Base-by-base conservation (phyloP, 352 stramenopile species). In the Pythium phragmitis region DNA sequence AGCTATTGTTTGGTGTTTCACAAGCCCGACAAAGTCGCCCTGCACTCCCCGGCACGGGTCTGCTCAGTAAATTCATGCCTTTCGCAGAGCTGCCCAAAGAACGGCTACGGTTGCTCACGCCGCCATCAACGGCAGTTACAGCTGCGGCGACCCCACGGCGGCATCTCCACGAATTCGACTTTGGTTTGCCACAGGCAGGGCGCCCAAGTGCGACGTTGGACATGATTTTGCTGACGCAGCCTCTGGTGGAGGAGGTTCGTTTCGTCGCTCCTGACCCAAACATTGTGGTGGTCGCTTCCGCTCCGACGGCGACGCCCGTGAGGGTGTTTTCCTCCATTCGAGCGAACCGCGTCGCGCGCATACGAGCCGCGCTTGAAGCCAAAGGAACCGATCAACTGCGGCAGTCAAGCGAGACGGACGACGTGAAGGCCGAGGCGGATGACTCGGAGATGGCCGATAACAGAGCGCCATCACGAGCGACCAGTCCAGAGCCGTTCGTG, bases 31-130 rank as follows among this genome's bases (percentile, higher is more conserved):
- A 68, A 43, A 57, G 66, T 33, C 63, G 56, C 7, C 55, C 50
- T 19, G 23, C 45, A 49, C 67, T 41, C 43, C 61, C 67, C 39
- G 69, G 67, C 13, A 73, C 62, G 2, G 75, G 70, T 8, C 72
- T 74, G 21, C 55, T 83, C 16, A 83, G 72, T 47, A 64, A 71
- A 12, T 75, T 80, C 65, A 70, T 76, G 28, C 75, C 75, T 3
- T 83, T 83, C 36, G 57, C 75, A 37, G 75, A 82, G n/a, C 36
- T 33, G 12, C 8, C 52, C 34, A 30, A 36, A 11, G 30, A 52
- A 45, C 28, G 21, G 16, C 30, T 42, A 33, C 28, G 42, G 2
- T 2, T 62, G 28, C 16, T 23, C 17, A 62, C 19, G 21, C 45
- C 54, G n/a, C 43, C 56, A 6, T n/a, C 26, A 7, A 26, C n/a